These are phyloP conservation scores for Penicillium griseofulvum DNA, from an alignment of 2,329 filamentous ascomycete genomes.

Conservation along the genomic window DNA sequence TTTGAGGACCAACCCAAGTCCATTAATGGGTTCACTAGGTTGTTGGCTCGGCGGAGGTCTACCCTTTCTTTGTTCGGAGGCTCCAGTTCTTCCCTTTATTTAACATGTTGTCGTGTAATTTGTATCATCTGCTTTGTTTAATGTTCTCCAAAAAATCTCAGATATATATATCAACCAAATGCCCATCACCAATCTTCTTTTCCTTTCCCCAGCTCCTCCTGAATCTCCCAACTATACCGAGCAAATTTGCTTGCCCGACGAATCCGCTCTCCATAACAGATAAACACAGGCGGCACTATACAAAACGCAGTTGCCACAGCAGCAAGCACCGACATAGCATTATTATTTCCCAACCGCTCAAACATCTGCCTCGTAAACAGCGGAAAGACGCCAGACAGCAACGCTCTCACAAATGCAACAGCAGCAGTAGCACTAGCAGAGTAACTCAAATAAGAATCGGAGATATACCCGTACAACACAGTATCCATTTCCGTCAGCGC, in stretches of 20 bases:
- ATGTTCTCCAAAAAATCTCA: neutral
- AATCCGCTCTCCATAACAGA: constrained; percentile 38
- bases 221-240: constrained; percentile 32
- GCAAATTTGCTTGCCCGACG: constrained; percentile 40
- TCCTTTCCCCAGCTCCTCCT: constrained; percentile 25
- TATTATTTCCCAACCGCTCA: constrained; percentile 37
- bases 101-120: too few relatives aligned
- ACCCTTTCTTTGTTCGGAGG: too few relatives aligned
- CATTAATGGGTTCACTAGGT: too few relatives aligned
- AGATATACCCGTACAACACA: constrained; percentile 44
- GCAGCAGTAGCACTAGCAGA: constrained; percentile 47
- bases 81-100: too few relatives aligned
- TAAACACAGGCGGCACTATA: constrained; percentile 38
- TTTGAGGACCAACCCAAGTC: too few relatives aligned
- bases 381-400: constrained; percentile 42
- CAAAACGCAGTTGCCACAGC: constrained; percentile 44
- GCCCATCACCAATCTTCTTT: constrained; percentile 13
- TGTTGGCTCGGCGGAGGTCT: too few relatives aligned
- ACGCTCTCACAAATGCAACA: constrained; percentile 40
- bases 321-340: constrained; percentile 43
- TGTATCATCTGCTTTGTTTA: too few relatives aligned
- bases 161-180: neutral
- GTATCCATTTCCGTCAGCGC: constrained; percentile 49
- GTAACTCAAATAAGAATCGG: constrained; percentile 47
- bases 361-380: constrained; percentile 46